Conservation (phyloP, 2,329 filamentous ascomycete genomes). For the Fragosphaeria purpurea region DNA sequence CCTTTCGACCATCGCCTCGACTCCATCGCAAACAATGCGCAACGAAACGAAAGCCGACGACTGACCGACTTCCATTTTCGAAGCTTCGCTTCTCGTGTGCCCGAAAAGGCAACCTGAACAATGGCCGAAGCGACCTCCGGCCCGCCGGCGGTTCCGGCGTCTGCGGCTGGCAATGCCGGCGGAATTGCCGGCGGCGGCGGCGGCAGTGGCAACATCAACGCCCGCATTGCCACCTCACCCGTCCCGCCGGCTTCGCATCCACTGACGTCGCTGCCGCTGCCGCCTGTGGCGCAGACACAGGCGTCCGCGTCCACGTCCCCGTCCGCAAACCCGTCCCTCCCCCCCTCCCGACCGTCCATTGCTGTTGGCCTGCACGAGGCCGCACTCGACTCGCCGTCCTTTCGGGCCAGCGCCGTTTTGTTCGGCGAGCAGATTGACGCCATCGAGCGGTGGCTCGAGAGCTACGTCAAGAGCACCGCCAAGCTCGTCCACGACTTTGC, state of each 20-base stretch:
- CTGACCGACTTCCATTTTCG: background rate
- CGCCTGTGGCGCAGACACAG: background rate
- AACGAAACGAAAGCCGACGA: background rate
- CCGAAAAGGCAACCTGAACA: too few relatives aligned
- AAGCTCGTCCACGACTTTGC: conserved; percentile 53
- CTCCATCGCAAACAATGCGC: background rate
- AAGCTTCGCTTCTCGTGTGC: too few relatives aligned
- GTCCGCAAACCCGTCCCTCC: background rate
- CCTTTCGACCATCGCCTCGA: background rate
- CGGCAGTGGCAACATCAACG: too few relatives aligned
- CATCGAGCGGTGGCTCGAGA: conserved; percentile 83
- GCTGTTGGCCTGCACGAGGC: conserved; percentile 90
- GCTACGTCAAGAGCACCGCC: conserved; percentile 42
- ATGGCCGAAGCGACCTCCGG: conserved; percentile 7
- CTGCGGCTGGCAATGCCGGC: background rate
- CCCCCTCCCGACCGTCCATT: conserved; percentile 31
- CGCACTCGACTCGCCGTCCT: conserved; percentile 90
- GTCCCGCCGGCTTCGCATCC: background rate
- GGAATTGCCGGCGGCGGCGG: too few relatives aligned
- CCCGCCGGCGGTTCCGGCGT: background rate
- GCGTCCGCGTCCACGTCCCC: background rate
- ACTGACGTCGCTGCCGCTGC: background rate
- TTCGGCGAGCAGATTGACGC: conserved; percentile 87
- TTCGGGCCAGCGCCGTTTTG: conserved; percentile 76
- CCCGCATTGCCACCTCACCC: background rate